Percentiles rank a stretch among this genome's conserved stretches.
phyloP scores from a whole-genome alignment of 768 basidiomycete species.

The Mrakia hoshinonis region DNA sequence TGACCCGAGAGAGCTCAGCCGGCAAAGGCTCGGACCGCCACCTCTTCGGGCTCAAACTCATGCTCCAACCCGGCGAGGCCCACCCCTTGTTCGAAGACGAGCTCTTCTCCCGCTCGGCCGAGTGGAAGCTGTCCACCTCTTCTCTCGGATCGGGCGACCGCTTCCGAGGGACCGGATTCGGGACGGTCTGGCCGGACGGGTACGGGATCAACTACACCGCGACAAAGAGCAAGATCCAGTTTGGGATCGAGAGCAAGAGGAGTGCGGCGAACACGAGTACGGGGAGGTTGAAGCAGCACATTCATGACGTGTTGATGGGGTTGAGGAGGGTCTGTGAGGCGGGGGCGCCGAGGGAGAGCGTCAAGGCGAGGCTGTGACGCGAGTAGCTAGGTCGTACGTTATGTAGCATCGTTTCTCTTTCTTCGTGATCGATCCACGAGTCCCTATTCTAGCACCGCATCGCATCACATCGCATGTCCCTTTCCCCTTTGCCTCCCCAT shows the following conservation, averaged over 20 bases:
- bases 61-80: slow-evolving; percentile 53
- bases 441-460: too few relatives aligned
- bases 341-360: slow-evolving; percentile 23
- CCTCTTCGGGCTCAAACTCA: slow-evolving; percentile 68
- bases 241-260: slow-evolving; percentile 85
- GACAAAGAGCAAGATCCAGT: slow-evolving; percentile 51
- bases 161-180: slow-evolving; percentile 84
- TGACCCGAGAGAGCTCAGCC: slow-evolving; percentile 63
- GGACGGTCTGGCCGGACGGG: slow-evolving; percentile 68
- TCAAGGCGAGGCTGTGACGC: slow-evolving; percentile 31
- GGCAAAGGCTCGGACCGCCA: slow-evolving; percentile 85
- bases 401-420: too few relatives aligned
- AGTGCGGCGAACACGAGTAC: slow-evolving; percentile 66
- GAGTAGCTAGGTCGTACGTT: too few relatives aligned
- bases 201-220: slow-evolving; percentile 76
- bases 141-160: slow-evolving; percentile 74
- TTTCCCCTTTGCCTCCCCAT: too few relatives aligned
- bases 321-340: slow-evolving; percentile 56
- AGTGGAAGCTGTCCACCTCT: slow-evolving; percentile 85
- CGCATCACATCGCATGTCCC: too few relatives aligned
- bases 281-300: slow-evolving; percentile 52
- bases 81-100: slow-evolving; percentile 66
- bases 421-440: too few relatives aligned
- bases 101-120: slow-evolving; percentile 61
- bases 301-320: slow-evolving; percentile 57